Evolutionary conservation across 768 basidiomycete species (phyloP).

Genomic region (Favolaschia claudopus): DNA sequence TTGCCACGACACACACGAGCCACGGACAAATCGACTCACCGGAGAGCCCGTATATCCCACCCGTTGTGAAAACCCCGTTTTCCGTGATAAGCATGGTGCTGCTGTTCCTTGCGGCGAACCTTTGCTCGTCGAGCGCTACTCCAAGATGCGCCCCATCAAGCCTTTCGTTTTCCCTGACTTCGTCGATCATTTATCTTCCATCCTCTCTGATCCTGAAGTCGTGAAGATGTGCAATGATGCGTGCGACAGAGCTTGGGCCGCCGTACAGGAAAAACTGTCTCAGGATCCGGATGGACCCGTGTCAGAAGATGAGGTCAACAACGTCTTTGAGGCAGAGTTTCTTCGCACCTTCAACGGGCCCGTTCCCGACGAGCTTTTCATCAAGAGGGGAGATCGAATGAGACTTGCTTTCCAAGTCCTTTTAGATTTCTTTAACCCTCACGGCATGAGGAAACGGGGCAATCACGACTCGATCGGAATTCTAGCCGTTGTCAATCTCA

Average conservation of each 20-base stretch:
- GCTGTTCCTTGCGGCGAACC: background rate
- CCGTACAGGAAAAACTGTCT: slow-evolving; percentile 3
- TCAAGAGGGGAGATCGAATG: slow-evolving; percentile 16
- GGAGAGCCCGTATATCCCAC: background rate
- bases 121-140: background rate
- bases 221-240: slow-evolving; percentile 18
- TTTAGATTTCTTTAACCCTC: slow-evolving; percentile 37
- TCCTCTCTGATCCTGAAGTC: slow-evolving; percentile 19
- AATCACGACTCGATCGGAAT: slow-evolving; percentile 30
- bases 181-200: slow-evolving; percentile 25
- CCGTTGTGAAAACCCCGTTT: background rate
- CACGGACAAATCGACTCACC: background rate
- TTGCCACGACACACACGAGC: slow-evolving; percentile 7
- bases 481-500: slow-evolving; percentile 35
- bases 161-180: slow-evolving; percentile 22
- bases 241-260: slow-evolving; percentile 17
- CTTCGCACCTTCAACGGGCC: slow-evolving; percentile 34
- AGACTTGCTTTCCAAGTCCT: slow-evolving; percentile 28
- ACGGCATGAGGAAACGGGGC: slow-evolving; percentile 27
- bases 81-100: background rate
- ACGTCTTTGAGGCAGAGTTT: slow-evolving; percentile 33
- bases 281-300: background rate
- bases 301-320: slow-evolving; percentile 3
- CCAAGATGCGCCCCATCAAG: slow-evolving; percentile 17
- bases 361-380: slow-evolving; percentile 14